phyloP scores from a whole-genome alignment of 371 early-diverging fungal genomes.

The Chytridium lagenaria region DNA sequence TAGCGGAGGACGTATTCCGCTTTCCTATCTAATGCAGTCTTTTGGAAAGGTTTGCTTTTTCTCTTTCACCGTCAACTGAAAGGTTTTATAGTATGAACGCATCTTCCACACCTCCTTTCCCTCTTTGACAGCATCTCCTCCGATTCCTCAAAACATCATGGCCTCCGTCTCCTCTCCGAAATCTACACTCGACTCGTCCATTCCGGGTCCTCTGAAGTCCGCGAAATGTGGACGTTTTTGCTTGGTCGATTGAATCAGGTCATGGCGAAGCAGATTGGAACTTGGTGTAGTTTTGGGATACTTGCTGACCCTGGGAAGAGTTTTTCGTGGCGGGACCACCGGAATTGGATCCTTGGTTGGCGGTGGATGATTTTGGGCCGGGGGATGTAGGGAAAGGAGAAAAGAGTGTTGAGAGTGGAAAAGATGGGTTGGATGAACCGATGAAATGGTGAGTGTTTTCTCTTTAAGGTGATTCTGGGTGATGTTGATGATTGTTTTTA shows the following conservation, averaged over 20 bases:
- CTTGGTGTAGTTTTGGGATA: slow-evolving; percentile 78
- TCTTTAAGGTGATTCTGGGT: too few relatives aligned
- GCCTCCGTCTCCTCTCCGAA: neutral
- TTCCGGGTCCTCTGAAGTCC: neutral
- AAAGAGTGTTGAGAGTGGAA: neutral
- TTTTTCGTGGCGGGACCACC: slow-evolving; percentile 62
- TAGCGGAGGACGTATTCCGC: slow-evolving; percentile 52
- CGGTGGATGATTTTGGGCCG: neutral
- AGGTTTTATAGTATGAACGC: slow-evolving; percentile 2
- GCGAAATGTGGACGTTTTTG: neutral
- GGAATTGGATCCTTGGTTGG: neutral
- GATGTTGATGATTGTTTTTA: slow-evolving; percentile 12
- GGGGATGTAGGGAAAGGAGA: neutral
- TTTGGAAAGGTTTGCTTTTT: slow-evolving; percentile 42
- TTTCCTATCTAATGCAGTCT: slow-evolving; percentile 52
- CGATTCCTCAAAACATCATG: neutral
- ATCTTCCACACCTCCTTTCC: slow-evolving; percentile 8
- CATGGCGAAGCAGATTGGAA: slow-evolving; percentile 68
- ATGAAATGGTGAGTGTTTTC: too few relatives aligned
- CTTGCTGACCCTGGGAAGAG: slow-evolving; percentile 67
- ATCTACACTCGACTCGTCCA: neutral
- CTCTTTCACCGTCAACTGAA: neutral
- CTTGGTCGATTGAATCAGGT: slow-evolving; percentile 51
- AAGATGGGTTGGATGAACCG: too few relatives aligned
- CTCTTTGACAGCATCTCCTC: neutral